Percentiles rank a stretch among this genome's conserved stretches.
Conservation (phyloP, 495 filamentous ascomycete species). For the Trichocladium antarcticum region DNA sequence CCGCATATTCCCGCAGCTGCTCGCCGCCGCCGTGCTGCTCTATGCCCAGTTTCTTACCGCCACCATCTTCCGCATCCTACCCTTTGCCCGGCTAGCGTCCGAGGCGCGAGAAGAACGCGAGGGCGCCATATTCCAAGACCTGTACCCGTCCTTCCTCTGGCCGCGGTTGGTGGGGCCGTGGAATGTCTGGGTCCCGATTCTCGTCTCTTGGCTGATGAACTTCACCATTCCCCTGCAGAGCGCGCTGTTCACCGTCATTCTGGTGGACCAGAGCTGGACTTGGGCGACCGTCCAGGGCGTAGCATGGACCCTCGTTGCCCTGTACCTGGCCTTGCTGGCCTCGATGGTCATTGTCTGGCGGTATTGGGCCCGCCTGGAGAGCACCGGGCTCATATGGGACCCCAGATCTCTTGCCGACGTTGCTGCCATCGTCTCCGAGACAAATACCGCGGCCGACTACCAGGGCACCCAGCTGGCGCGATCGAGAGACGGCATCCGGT, state of each 20-base stretch:
- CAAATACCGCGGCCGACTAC: slow-evolving; percentile 63
- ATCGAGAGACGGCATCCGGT: slow-evolving; percentile 39
- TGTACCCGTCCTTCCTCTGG: slow-evolving; percentile 43
- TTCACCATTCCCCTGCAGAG: slow-evolving; percentile 40
- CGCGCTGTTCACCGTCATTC: slow-evolving; percentile 37
- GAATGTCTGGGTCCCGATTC: slow-evolving; percentile 34
- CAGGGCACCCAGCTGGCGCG: slow-evolving; percentile 44
- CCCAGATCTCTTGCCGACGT: slow-evolving; percentile 69
- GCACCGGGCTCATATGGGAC: slow-evolving; percentile 77
- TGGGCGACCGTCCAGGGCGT: slow-evolving; percentile 69
- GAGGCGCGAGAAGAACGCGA: slow-evolving; percentile 37
- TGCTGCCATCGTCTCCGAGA: slow-evolving; percentile 60
- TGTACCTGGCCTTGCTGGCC: slow-evolving; percentile 57
- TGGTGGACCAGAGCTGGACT: slow-evolving; percentile 45
- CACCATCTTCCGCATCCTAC: slow-evolving; percentile 64
- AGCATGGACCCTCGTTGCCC: slow-evolving; percentile 63
- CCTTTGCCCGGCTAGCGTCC: slow-evolving; percentile 65
- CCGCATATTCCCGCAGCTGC: slow-evolving; percentile 66
- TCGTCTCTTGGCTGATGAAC: slow-evolving; percentile 37
- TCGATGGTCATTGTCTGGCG: slow-evolving; percentile 44
- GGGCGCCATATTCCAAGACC: slow-evolving; percentile 41
- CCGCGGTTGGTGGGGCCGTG: slow-evolving; percentile 35
- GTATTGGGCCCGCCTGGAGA: slow-evolving; percentile 38
- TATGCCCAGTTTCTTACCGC: slow-evolving; percentile 64
- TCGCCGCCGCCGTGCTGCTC: slow-evolving; percentile 61